These are phyloP conservation scores for Neonectria magnoliae DNA, from an alignment of 2,329 filamentous ascomycete genomes.

Conservation along the genomic window DNA sequence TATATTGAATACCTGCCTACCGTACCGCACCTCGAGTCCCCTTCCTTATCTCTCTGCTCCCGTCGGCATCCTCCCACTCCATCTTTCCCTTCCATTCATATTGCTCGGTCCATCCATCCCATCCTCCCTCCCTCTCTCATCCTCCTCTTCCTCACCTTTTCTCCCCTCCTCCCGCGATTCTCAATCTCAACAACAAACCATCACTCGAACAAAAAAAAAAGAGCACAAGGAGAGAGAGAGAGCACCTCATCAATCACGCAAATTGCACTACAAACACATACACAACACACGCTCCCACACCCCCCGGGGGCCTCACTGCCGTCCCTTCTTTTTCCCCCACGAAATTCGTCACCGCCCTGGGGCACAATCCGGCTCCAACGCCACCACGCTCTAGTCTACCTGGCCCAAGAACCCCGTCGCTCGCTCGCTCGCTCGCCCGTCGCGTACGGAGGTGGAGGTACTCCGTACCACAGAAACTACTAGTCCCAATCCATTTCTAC, in stretches of 20 bases:
- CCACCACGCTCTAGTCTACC: constrained; percentile 42
- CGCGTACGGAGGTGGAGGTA: constrained; percentile 25
- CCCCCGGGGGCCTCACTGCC: constrained; percentile 29
- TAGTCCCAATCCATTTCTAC: constrained; percentile 41
- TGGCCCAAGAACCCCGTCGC: constrained; percentile 34
- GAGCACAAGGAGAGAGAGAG: not conserved
- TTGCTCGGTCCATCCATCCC: not conserved
- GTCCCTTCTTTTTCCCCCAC: constrained; percentile 36
- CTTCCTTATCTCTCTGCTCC: constrained; percentile 1
- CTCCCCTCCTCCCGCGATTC: not conserved
- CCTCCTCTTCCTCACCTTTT: not conserved
- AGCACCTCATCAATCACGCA: constrained; percentile 12
- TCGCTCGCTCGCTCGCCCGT: constrained; percentile 24
- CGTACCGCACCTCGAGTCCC: not conserved
- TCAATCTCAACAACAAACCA: not conserved
- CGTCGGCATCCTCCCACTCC: constrained; percentile 4
- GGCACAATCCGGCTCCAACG: constrained; percentile 34
- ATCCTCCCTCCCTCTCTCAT: not conserved
- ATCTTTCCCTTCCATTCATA: not conserved
- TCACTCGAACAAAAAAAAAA: not conserved
- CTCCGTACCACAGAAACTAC: constrained; percentile 37
- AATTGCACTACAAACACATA: constrained; percentile 8
- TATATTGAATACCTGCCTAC: constrained; percentile 1
- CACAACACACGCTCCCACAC: constrained; percentile 19
- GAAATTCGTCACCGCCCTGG: constrained; percentile 43